Base-by-base conservation (phyloP, 257 asterid species). In the Ballota nigra region DNA sequence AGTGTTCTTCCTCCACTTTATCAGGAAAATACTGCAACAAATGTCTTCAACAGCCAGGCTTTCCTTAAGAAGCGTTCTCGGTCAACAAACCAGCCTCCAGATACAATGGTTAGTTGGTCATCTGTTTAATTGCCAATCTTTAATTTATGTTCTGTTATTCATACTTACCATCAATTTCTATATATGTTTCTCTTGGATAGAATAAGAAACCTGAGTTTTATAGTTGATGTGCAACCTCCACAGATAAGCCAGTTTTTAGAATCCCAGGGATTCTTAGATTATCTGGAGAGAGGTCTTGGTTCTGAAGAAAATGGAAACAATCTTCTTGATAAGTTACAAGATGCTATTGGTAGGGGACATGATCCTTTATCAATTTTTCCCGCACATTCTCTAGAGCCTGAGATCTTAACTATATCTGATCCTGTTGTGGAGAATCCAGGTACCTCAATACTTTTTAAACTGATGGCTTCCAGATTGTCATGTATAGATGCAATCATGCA, bases 301-400 rank as follows among this genome's bases (percentile, higher is more conserved):
- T 85, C 92, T 73, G 90, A 89, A 71, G 92, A 75, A 84, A 91
- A 82, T 69, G 87, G 82, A 61, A 75, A 83, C 70, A 91, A 87
- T 83, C 94, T 93, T 81, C 96, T 93, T 51, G 98, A 93, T 82
- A 93, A 83, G 87, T 81, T 93, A 79, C 98, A 93, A 79, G 97
- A 93, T 85, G 96, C 98, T 70, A 83, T 89, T 51, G 96, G 97
- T 77, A 83, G 96, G 84, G 98, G 96, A 80, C 96, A 93, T 75
- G 86, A 84, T 79, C 92, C 96, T 68, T 71, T 80, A 45, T 87
- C 97, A 59, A 81, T 89, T 79, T 85, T 93, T 74, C 86, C 95
- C 4, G 63, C 89, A 22, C 73, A 75, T 58, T 60, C 65, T 49
- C 61, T 65, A 13, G 94, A 86, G 74, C 88, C 87, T 55, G 96